Conservation (phyloP, 495 filamentous ascomycete species). For the Aspergillus egyptiacus region DNA sequence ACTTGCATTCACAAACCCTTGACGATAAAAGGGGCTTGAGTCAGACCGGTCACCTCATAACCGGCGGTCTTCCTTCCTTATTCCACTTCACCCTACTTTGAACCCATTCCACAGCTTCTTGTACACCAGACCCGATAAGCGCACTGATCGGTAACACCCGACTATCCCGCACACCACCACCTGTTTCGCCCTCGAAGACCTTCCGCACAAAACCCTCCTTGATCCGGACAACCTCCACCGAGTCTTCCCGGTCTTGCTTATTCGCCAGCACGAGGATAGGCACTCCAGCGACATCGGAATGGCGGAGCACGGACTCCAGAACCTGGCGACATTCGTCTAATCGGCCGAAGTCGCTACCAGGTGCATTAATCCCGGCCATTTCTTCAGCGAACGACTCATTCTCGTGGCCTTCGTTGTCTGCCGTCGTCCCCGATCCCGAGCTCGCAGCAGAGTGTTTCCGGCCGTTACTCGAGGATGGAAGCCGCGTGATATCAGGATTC, state of each 20-base stretch:
- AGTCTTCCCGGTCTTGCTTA: conserved; percentile 96
- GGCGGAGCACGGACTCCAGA: conserved; percentile 75
- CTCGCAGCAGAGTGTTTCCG: conserved; percentile 28
- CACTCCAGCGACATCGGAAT: conserved; percentile 80
- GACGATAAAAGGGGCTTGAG: too few relatives aligned
- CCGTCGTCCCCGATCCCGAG: not conserved
- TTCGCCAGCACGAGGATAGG: conserved; percentile 91
- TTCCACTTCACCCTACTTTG: conserved; percentile 91
- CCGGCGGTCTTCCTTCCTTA: conserved; percentile 81
- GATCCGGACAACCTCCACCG: conserved; percentile 91
- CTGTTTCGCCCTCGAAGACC: conserved; percentile 91
- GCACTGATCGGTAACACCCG: conserved; percentile 89
- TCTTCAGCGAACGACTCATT: conserved; percentile 29
- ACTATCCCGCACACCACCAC: conserved; percentile 75
- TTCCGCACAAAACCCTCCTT: conserved; percentile 92
- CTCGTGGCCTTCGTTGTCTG: not conserved
- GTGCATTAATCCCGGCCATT: conserved; percentile 36
- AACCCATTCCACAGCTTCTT: conserved; percentile 94
- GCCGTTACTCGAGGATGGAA: conserved; percentile 17
- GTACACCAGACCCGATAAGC: conserved; percentile 82
- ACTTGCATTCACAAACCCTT: too few relatives aligned
- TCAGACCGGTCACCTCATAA: conserved; percentile 91
- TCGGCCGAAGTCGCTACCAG: conserved; percentile 54
- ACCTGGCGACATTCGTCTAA: conserved; percentile 86
- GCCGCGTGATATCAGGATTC: conserved; percentile 48